A percentile compares a stretch with the other conserved stretches of the same genome.
These are phyloP conservation scores for Saksenaea oblongispora DNA, from an alignment of 371 early-diverging fungal genomes.

Conservation along the genomic window DNA sequence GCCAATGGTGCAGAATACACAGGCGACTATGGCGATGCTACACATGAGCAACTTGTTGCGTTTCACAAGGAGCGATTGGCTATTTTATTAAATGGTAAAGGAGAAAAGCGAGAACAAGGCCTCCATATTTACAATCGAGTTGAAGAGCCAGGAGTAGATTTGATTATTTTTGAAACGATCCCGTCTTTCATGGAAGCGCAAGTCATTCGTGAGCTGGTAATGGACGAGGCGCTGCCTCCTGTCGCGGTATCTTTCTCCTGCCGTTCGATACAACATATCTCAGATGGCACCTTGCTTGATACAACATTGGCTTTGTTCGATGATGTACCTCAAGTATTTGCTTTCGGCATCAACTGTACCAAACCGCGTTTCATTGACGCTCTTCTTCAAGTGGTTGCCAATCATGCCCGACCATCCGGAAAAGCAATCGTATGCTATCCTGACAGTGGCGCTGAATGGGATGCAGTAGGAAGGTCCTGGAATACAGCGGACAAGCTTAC, in stretches of 20 bases:
- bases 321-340: constrained; percentile 29
- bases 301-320: constrained; percentile 19
- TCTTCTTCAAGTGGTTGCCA: constrained; percentile 12
- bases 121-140: not conserved
- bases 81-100: constrained; percentile 24
- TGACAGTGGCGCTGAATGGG: constrained; percentile 49
- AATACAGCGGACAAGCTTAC: constrained; percentile 18
- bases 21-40: constrained; percentile 47
- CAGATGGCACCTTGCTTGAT: constrained; percentile 39
- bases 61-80: constrained; percentile 49
- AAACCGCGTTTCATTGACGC: constrained; percentile 38
- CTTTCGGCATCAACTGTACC: constrained; percentile 62
- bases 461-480: constrained; percentile 36
- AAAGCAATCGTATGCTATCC: constrained; percentile 44
- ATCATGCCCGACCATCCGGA: not conserved
- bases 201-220: constrained; percentile 40
- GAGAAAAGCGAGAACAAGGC: not conserved
- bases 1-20: constrained; percentile 66
- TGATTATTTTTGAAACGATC: constrained; percentile 64
- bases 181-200: constrained; percentile 54
- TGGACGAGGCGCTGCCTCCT: constrained; percentile 13
- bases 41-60: constrained; percentile 29
- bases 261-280: constrained; percentile 35
- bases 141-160: constrained; percentile 32
- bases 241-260: constrained; percentile 48